A percentile compares a stretch with the other conserved stretches of the same genome.
These are phyloP conservation scores for Pythium sp. DNA, from an alignment of 352 stramenopile genomes.

Conservation along the genomic window DNA sequence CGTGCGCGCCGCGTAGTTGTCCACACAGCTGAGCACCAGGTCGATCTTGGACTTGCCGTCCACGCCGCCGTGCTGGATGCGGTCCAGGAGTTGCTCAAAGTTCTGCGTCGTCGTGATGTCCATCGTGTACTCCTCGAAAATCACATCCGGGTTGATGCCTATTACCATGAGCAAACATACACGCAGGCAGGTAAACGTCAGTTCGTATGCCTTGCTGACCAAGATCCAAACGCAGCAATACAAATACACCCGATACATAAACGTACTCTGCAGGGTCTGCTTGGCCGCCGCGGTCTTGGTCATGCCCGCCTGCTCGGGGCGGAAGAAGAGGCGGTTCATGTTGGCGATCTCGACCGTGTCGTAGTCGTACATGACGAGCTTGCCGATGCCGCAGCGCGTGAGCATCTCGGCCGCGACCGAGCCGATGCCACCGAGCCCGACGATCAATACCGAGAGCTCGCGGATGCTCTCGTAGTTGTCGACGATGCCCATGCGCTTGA, in stretches of 20 bases:
- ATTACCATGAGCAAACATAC: not conserved
- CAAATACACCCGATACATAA: not conserved
- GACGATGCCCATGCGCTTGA: constrained; percentile 91
- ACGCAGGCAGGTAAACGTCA: not conserved
- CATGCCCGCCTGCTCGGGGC: constrained; percentile 80
- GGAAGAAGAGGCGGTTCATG: constrained; percentile 92
- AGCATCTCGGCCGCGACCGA: constrained; percentile 89
- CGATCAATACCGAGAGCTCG: constrained; percentile 74
- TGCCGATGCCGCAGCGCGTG: constrained; percentile 86
- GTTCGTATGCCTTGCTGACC: not conserved
- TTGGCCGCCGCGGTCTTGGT: constrained; percentile 87
- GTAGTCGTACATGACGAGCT: constrained; percentile 88
- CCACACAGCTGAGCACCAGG: constrained; percentile 86
- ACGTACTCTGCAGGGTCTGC: constrained; percentile 81
- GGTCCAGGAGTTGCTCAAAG: constrained; percentile 82
- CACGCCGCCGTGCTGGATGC: constrained; percentile 67
- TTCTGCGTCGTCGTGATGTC: constrained; percentile 85
- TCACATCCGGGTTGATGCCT: constrained; percentile 89
- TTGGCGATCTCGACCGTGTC: constrained; percentile 89
- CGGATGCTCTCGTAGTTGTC: constrained; percentile 87
- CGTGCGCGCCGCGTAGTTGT: constrained; percentile 88
- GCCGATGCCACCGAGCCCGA: constrained; percentile 84
- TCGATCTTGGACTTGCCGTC: constrained; percentile 59
- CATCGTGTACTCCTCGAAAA: constrained; percentile 85
- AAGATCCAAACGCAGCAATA: not conserved